Conservation (phyloP, 2,329 filamentous ascomycete genomes). For the Neofusicoccum umdonicola region DNA sequence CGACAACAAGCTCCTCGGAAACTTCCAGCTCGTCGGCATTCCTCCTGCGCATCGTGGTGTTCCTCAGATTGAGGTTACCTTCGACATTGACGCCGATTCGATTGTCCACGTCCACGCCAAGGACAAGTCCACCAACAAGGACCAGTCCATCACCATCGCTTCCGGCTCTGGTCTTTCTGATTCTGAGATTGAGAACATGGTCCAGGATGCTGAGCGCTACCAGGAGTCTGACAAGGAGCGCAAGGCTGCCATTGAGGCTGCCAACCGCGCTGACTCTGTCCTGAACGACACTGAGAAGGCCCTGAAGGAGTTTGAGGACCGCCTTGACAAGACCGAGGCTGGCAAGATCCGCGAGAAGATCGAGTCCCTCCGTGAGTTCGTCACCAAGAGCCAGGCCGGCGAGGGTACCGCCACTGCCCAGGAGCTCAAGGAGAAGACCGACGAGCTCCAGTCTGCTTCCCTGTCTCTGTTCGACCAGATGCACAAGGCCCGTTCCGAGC, state of each 20-base stretch:
- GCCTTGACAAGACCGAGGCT: constrained; percentile 93
- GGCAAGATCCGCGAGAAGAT: constrained; percentile 96
- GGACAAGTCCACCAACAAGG: constrained; percentile 99
- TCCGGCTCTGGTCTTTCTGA: constrained; percentile 97
- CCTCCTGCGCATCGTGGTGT: constrained; percentile 95
- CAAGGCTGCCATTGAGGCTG: constrained; percentile 90
- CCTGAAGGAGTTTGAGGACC: constrained; percentile 93
- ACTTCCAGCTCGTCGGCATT: constrained; percentile 99
- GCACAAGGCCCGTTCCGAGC: constrained; percentile 86
- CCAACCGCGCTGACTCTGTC: constrained; percentile 95
- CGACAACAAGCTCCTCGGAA: constrained; percentile 97
- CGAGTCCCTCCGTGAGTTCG: constrained; percentile 75
- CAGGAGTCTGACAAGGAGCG: constrained; percentile 94
- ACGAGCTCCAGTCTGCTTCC: constrained; percentile 93
- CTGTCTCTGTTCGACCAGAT: constrained; percentile 99
- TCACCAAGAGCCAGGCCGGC: constrained; percentile 91
- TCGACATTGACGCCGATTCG: constrained; percentile 97
- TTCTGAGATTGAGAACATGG: constrained; percentile 93
- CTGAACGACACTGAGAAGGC: constrained; percentile 98
- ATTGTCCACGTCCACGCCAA: constrained; percentile 98
- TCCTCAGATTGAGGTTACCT: constrained; percentile 95
- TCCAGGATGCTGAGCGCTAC: constrained; percentile 96
- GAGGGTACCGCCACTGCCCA: constrained; percentile 82
- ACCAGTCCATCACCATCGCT: constrained; percentile 98
- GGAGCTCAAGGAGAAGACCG: constrained; percentile 97